phyloP scores from a whole-genome alignment of 2,329 filamentous ascomycete genomes.

The Verticillium longisporum region DNA sequence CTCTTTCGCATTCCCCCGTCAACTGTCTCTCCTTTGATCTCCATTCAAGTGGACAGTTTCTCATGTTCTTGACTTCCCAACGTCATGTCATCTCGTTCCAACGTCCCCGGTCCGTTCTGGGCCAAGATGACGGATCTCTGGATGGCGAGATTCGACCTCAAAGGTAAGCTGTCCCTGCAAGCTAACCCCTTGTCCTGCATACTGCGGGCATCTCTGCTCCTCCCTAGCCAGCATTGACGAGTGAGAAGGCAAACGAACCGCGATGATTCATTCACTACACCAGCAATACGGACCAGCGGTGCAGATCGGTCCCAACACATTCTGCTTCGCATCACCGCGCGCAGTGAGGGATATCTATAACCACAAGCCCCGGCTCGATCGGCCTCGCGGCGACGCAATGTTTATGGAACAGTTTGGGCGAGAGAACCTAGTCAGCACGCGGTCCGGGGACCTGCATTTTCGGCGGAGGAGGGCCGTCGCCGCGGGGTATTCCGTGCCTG shows the following conservation, averaged over 20 bases:
- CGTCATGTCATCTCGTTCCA: not conserved
- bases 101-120: not conserved
- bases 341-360: not conserved
- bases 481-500: not conserved
- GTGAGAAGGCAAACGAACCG: not conserved
- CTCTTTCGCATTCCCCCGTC: too few species aligned
- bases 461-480: not conserved
- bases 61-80: not conserved
- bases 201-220: too few species aligned
- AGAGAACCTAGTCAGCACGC: not conserved
- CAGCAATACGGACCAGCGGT: not conserved
- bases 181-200: not conserved
- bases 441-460: not conserved
- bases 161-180: not conserved
- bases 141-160: not conserved
- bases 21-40: not conserved
- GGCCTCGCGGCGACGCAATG: not conserved
- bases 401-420: not conserved
- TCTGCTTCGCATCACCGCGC: not conserved
- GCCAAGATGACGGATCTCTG: not conserved
- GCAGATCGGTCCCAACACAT: not conserved
- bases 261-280: not conserved
- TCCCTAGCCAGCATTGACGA: not conserved
- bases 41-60: too few species aligned
- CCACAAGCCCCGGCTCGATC: not conserved